Evolutionary conservation across 352 stramenopile genomes (phyloP).

Genomic region (Pythium phragmitis): DNA sequence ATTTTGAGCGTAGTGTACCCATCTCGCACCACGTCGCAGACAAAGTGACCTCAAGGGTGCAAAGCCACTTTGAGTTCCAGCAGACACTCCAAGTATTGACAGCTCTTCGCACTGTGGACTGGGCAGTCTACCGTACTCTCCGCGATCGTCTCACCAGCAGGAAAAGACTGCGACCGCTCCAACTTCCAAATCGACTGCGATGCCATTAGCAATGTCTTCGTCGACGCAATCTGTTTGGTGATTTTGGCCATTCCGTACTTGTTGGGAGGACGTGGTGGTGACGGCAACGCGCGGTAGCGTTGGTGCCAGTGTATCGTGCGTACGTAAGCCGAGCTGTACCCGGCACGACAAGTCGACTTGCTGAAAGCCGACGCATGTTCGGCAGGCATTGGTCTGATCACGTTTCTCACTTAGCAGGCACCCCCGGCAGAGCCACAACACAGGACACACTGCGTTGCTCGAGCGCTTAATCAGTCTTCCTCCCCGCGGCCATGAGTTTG

Average conservation of each 20-base stretch:
- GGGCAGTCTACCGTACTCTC: background rate
- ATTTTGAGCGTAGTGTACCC: background rate
- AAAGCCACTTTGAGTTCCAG: conserved; percentile 20
- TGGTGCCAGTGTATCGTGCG: conserved; percentile 5
- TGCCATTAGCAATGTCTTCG: conserved; percentile 12
- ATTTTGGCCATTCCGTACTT: conserved; percentile 23
- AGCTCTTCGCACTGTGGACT: conserved; percentile 11
- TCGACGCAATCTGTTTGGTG: conserved; percentile 17
- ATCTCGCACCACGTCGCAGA: conserved; percentile 12
- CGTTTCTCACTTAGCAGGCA: conserved; percentile 21
- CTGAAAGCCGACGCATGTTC: conserved; percentile 36
- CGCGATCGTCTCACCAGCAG: background rate
- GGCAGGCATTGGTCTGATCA: conserved; percentile 29
- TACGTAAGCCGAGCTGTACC: conserved; percentile 23
- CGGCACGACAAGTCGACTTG: conserved; percentile 25
- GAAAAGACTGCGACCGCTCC: background rate
- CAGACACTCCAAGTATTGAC: conserved; percentile 24
- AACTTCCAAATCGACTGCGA: conserved; percentile 13
- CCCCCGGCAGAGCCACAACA: conserved; percentile 19
- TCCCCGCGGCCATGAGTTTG: too few relatives aligned
- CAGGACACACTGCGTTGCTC: conserved; percentile 23
- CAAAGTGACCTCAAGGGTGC: conserved; percentile 9
- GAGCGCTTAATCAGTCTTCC: conserved; percentile 7
- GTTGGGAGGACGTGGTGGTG: background rate
- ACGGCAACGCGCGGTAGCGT: background rate